phyloP scores from a whole-genome alignment of 208 protist genomes.

The Crithidia bombi region DNA sequence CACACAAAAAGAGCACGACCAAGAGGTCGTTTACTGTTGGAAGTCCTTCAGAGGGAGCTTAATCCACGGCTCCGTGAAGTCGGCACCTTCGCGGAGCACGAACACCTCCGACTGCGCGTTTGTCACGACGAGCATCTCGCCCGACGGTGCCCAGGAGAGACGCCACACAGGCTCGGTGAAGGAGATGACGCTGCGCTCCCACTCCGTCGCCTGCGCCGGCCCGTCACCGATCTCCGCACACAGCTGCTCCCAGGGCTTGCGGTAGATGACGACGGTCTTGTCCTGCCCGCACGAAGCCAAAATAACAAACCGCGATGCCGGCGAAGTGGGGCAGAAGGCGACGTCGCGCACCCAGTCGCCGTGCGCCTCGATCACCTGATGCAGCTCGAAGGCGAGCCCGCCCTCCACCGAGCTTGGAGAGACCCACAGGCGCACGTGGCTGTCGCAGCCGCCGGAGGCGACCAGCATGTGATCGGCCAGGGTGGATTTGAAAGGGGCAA shows the following conservation, averaged over 20 bases:
- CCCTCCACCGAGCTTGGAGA: conserved; percentile 25
- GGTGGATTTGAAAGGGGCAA: conserved; percentile 54
- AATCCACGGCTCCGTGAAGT: conserved; percentile 86
- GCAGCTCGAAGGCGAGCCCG: conserved; percentile 46
- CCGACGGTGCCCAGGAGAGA: conserved; percentile 78
- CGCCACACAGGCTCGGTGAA: conserved; percentile 82
- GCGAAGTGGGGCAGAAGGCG: conserved; percentile 69
- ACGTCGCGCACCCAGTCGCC: conserved; percentile 82
- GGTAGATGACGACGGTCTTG: conserved; percentile 75
- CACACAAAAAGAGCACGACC: neutral
- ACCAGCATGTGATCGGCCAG: conserved; percentile 48
- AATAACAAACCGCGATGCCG: conserved; percentile 56
- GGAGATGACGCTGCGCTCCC: conserved; percentile 67
- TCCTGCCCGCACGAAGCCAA: conserved; percentile 78
- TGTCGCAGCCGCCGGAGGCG: conserved; percentile 84
- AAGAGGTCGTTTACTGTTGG: conserved; percentile 29
- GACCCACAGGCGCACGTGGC: conserved; percentile 78
- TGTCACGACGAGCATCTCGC: conserved; percentile 77
- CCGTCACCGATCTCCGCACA: conserved; percentile 22
- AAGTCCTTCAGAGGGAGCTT: conserved; percentile 73
- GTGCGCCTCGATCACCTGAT: conserved; percentile 55
- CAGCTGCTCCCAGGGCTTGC: conserved; percentile 79
- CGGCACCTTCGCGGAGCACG: conserved; percentile 63
- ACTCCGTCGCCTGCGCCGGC: conserved; percentile 38
- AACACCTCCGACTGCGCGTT: conserved; percentile 71